A percentile compares a stretch with the other conserved stretches of the same genome.
phyloP scores from a whole-genome alignment of 116 monocot genomes.

The Papilionanthe hybrid region DNA sequence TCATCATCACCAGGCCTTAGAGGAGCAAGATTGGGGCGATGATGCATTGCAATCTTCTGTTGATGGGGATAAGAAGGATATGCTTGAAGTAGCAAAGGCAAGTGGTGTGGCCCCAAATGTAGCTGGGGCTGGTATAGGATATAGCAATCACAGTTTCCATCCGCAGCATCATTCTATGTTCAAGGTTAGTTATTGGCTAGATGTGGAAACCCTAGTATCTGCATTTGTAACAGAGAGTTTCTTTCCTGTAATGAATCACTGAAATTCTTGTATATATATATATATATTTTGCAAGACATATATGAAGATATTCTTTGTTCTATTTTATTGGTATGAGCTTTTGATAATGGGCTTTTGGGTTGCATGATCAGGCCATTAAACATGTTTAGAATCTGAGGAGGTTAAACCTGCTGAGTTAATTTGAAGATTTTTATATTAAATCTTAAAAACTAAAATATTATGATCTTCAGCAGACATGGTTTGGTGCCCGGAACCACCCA shows the following conservation, averaged over 20 bases:
- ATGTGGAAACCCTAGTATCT: neutral
- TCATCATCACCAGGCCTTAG: conserved; percentile 40
- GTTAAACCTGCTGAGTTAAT: neutral
- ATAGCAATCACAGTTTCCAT: conserved; percentile 64
- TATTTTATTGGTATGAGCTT: neutral
- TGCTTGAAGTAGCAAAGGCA: conserved; percentile 39
- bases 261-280: neutral
- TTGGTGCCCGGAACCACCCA: neutral
- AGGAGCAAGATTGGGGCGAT: conserved; percentile 71
- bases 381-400: neutral
- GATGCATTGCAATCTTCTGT: conserved; percentile 33
- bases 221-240: conserved; percentile 8
- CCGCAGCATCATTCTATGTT: conserved; percentile 82
- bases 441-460: neutral
- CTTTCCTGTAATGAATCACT: conserved; percentile 3
- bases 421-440: neutral
- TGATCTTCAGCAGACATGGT: neutral
- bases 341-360: neutral
- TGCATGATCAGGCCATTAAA: neutral
- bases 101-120: conserved; percentile 18
- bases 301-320: neutral
- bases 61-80: conserved; percentile 74
- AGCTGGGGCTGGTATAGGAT: conserved; percentile 40
- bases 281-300: neutral
- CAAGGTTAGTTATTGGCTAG: conserved; percentile 66